Evolutionary conservation across 306 rosid species (phyloP).

Genomic region (Benincasa hispida): DNA sequence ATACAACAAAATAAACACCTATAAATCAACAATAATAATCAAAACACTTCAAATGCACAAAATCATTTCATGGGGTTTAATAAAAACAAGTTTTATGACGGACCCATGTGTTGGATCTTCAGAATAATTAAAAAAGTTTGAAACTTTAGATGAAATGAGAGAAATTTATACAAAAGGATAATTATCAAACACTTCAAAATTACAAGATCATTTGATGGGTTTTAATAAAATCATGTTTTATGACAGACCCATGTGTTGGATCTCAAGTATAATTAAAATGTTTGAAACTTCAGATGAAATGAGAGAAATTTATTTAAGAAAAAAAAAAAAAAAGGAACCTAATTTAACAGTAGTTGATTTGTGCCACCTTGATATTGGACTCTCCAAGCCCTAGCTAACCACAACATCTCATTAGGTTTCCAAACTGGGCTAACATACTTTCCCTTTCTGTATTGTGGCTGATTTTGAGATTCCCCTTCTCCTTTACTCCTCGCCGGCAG

Average conservation of each 20-base stretch:
- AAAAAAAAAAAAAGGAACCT: not conserved
- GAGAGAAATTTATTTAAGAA: not conserved
- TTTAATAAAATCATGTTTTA: too few relatives aligned
- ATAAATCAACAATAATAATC: not conserved
- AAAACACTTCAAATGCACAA: not conserved
- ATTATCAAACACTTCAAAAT: not conserved
- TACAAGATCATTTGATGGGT: too few relatives aligned
- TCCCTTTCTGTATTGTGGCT: constrained; percentile 69
- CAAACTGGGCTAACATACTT: constrained; percentile 95
- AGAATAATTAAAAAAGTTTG: not conserved
- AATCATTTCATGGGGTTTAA: not conserved
- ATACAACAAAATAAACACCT: too few relatives aligned
- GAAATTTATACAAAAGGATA: not conserved
- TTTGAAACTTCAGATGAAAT: too few relatives aligned
- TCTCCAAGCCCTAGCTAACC: constrained; percentile 88
- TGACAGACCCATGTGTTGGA: too few relatives aligned
- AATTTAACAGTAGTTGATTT: constrained; percentile 11
- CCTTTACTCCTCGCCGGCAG: constrained; percentile 29
- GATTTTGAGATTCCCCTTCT: constrained; percentile 39
- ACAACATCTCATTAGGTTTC: constrained; percentile 92
- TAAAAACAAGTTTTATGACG: not conserved
- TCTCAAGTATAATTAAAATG: too few relatives aligned
- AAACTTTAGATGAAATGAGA: not conserved
- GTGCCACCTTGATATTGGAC: constrained; percentile 47
- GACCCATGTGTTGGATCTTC: not conserved